Conservation (phyloP, 2,329 filamentous ascomycete genomes). For the Claviceps paspali region DNA sequence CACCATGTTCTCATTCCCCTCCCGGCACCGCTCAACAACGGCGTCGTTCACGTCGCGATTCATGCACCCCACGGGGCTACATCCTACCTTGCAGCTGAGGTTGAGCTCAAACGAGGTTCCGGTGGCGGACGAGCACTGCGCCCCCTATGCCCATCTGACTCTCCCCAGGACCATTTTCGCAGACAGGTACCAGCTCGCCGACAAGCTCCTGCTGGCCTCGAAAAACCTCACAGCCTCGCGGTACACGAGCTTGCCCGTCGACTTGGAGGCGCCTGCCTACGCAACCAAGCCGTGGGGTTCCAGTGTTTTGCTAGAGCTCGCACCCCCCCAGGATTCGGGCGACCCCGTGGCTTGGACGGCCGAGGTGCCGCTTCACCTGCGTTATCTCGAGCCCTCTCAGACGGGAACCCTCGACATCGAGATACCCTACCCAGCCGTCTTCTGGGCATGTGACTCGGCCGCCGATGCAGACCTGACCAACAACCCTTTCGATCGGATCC, state of each 20-base stretch:
- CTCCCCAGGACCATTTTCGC: slow-evolving; percentile 70
- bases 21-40: slow-evolving; percentile 52
- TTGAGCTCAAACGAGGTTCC: slow-evolving; percentile 39
- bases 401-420: slow-evolving; percentile 38
- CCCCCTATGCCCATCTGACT: slow-evolving; percentile 65
- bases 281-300: slow-evolving; percentile 65
- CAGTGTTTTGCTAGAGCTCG: slow-evolving; percentile 58
- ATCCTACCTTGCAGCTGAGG: slow-evolving; percentile 60
- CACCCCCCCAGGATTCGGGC: no score
- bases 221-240: slow-evolving; percentile 60
- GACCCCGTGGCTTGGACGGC: slow-evolving; percentile 42
- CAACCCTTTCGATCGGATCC: slow-evolving; percentile 74
- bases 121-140: slow-evolving; percentile 44
- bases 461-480: slow-evolving; percentile 50
- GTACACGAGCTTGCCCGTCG: slow-evolving; percentile 59
- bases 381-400: slow-evolving; percentile 54
- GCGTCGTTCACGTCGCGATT: slow-evolving; percentile 49
- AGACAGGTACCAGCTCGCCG: slow-evolving; percentile 72
- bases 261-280: slow-evolving; percentile 84
- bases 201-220: slow-evolving; percentile 61
- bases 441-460: slow-evolving; percentile 72
- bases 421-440: slow-evolving; percentile 70
- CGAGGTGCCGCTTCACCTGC: slow-evolving; percentile 68
- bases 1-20: slow-evolving; percentile 70
- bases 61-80: slow-evolving; percentile 59